Base-by-base conservation (phyloP, 2,329 filamentous ascomycete species). In the Cladophialophora bantiana region DNA sequence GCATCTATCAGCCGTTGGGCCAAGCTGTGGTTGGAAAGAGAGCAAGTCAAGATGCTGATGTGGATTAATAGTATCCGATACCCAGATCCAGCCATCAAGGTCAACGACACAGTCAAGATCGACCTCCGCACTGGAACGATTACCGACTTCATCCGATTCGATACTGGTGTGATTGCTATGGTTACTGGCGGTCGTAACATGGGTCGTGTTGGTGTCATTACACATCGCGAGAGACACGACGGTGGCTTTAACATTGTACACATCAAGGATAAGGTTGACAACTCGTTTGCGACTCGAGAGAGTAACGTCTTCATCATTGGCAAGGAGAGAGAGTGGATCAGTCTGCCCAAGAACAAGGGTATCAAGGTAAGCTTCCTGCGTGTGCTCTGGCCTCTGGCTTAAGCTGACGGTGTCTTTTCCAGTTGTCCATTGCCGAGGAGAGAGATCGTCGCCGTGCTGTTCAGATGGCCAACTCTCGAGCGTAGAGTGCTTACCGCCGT, bases 1-100 rank as follows among this genome's bases (percentile, higher is more conserved):
- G 91, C 91, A 93, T 97, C 94, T 95, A 94, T 97, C 94, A 97
- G 94, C 90, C 94, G 94, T 97, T 97, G 94, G 93, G 94, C 92
- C 93, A 96, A 95, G 92, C 88, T 97, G 95, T 96, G 93, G 93
- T 85, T 83, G 74, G 74, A 75, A 75, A 74, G 73, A 77, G 74
- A 40, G 18, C 18, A 60, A 5, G 77, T 50, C 18, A 65, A 54
- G 61, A 61, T 66, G 77, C 80, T 81, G 76, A 83, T 75, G 68
- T 53, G 76, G 78, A 77, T 79, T 76, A 79, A 77, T 82, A 99
- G 95, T 83, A 97, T 99, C 88, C 95, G 95, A 81, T 99, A 97
- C 90, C 95, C 95, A 76, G 95, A 99, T 85, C 95, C 95, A 73
- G 81, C 89, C 76, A 96, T 99, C 90, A 97, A 96, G 90, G 95